Base-by-base conservation (phyloP, 1,139 yeast species). In the Nakaseomyces nivariensis region DNA sequence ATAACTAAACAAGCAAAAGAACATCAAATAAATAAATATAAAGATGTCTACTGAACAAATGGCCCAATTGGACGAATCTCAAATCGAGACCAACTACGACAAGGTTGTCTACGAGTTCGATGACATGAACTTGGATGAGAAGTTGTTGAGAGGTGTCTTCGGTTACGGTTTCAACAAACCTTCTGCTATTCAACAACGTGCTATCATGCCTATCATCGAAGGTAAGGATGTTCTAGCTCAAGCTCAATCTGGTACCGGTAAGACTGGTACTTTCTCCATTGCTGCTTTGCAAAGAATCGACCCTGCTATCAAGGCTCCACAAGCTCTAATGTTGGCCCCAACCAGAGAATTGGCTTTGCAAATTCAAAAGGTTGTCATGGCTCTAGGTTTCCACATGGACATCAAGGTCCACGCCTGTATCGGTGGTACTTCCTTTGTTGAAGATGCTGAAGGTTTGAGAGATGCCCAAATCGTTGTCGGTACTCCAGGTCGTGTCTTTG, bases 171-270 rank as follows among this genome's bases (percentile, higher is more conserved):
- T 88, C 77, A 97, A 92, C 77, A 78, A 81, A 58, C 98, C 98
- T 65, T 87, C 96, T 59, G 95, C 97, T 59, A 92, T 92, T 75
- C 98, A 92, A 77, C 95, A 88, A 73, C 87, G 98, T 75, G 98
- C 98, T 58, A 92, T 92, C 66, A 77, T 86, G 69, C 98, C 96
- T 70, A 89, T 92, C 72, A 84, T 92, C 68, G 94, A 87, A 72
- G 96, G 96, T 61, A 82, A 92, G 74, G 98, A 92, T 73, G 96
- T 90, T 53, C 81, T 92, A 67, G 98, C 97, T 61, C 98, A 92
- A 76, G 97, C 97, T 62, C 98, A 92, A 79, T 90, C 97, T 51
- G 98, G 98, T 83, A 92, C 98, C 60, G 98, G 98, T 83, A 92
- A 92, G 79, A 92, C 98, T 57, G 98, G 97, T 68, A 92, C 98